These are phyloP conservation scores for Melampsora americana DNA, from an alignment of 1,284 basidiomycete species.

Conservation along the genomic window DNA sequence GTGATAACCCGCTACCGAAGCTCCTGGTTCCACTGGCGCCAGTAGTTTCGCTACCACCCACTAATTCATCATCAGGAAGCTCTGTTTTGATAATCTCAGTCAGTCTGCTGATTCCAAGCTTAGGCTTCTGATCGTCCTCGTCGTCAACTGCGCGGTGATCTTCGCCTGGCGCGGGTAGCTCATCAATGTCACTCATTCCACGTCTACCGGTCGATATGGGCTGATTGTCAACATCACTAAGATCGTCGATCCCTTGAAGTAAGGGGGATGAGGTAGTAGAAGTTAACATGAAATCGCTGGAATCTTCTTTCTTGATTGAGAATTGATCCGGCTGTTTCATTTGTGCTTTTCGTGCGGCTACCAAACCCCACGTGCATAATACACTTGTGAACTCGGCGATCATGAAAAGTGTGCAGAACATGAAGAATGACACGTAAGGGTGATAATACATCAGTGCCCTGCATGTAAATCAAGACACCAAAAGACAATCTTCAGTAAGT, in stretches of 20 bases:
- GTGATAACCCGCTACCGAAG: background rate
- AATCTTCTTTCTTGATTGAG: background rate
- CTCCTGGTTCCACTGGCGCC: background rate
- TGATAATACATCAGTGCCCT: slow-evolving; percentile 40
- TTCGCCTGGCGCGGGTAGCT: background rate
- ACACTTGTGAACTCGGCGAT: slow-evolving; percentile 29
- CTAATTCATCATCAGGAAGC: background rate
- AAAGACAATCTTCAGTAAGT: background rate
- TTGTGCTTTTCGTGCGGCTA: background rate
- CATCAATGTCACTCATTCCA: slow-evolving; percentile 6
- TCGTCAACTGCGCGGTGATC: background rate
- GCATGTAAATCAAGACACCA: slow-evolving; percentile 4
- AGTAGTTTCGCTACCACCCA: slow-evolving; percentile 5
- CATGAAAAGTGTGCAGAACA: slow-evolving; percentile 40
- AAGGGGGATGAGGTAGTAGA: background rate
- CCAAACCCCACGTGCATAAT: slow-evolving; percentile 20
- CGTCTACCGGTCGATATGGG: background rate
- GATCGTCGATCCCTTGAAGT: background rate
- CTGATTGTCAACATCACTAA: too few species aligned
- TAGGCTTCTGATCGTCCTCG: background rate
- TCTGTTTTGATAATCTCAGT: background rate
- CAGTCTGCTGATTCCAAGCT: background rate
- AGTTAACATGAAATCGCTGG: background rate
- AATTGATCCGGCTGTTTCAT: background rate
- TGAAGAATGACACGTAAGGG: slow-evolving; percentile 35